phyloP scores from a whole-genome alignment of 495 filamentous ascomycete species.

The Annulohypoxylon bovei region DNA sequence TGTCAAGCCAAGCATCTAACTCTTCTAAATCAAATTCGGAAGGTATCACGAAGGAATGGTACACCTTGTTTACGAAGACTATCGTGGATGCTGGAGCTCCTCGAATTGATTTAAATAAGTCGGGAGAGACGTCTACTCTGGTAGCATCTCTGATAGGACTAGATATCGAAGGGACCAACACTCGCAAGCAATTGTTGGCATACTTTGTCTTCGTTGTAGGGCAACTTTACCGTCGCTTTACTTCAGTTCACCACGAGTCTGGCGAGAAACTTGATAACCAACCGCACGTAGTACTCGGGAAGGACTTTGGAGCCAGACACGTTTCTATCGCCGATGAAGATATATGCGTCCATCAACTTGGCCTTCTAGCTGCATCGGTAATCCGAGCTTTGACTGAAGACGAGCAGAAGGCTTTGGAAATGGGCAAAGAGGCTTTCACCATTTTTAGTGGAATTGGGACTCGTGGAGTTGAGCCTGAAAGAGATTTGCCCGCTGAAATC shows the following conservation, averaged over 20 bases:
- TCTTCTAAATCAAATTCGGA: background rate
- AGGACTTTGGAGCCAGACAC: conserved; percentile 4
- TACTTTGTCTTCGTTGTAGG: conserved; percentile 41
- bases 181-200: conserved; percentile 19
- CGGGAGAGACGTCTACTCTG: background rate
- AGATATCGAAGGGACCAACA: background rate
- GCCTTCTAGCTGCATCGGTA: conserved; percentile 40
- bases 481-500: background rate
- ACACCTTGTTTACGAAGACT: conserved; percentile 4
- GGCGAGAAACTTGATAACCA: background rate
- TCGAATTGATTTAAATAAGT: conserved; percentile 22
- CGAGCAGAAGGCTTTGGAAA: conserved; percentile 40
- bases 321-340: conserved; percentile 28
- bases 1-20: background rate
- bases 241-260: conserved; percentile 3
- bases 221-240: conserved; percentile 46
- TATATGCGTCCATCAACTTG: conserved; percentile 40
- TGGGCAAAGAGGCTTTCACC: conserved; percentile 47
- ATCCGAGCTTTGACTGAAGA: conserved; percentile 37
- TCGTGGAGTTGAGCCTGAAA: background rate
- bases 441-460: conserved; percentile 40
- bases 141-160: background rate
- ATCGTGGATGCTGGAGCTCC: conserved; percentile 26
- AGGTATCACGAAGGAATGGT: conserved; percentile 37
- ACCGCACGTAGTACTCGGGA: conserved; percentile 15